These are phyloP conservation scores for Toxicodendron radicans DNA, from an alignment of 345 rosid species.

Conservation along the genomic window DNA sequence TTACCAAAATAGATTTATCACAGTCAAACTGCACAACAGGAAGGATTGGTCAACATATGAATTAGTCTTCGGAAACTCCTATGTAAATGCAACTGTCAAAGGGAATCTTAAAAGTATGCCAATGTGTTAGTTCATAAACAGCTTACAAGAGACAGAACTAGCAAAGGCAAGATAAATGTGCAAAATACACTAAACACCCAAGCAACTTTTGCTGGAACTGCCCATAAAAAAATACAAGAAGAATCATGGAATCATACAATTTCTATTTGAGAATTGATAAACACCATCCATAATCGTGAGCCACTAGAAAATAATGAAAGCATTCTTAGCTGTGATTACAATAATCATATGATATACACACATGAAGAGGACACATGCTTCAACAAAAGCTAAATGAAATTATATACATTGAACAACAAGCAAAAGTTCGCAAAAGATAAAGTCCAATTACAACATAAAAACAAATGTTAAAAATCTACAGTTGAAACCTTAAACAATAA, in stretches of 20 bases:
- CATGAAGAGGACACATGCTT: background rate
- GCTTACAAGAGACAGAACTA: background rate
- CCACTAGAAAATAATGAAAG: background rate
- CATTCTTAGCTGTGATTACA: background rate
- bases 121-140: background rate
- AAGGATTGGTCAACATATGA: background rate
- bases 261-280: background rate
- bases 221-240: background rate
- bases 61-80: background rate
- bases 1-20: constrained; percentile 87
- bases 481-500: background rate
- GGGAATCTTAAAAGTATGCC: background rate
- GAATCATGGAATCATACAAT: background rate
- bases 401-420: background rate
- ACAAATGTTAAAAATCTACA: no score
- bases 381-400: background rate
- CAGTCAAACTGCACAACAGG: constrained; percentile 71
- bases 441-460: background rate
- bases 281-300: background rate
- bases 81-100: background rate
- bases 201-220: background rate
- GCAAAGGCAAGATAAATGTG: background rate
- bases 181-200: background rate
- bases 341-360: background rate
- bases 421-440: background rate